Evolutionary conservation across 1,284 basidiomycete species (phyloP).

Genomic region (Peniophora sp.): DNA sequence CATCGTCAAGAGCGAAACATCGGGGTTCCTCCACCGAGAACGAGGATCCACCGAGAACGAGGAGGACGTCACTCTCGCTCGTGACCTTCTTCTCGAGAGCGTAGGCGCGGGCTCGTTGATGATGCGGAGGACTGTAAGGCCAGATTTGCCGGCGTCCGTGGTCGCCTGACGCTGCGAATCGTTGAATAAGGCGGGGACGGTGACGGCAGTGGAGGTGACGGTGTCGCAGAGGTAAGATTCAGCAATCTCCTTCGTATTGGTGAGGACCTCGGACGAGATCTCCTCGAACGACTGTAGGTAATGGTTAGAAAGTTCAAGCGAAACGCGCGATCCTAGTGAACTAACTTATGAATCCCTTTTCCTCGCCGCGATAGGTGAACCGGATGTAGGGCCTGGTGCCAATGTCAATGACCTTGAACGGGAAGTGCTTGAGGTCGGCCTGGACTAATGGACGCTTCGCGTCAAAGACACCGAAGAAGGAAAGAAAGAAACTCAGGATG

Average conservation of each 20-base stretch:
- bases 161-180: constrained; percentile 95
- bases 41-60: too few relatives aligned
- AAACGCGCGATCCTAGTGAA: neutral
- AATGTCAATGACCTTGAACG: constrained; percentile 85
- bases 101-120: constrained; percentile 86
- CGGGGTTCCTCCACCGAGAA: constrained; percentile 69
- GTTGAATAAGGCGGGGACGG: constrained; percentile 96
- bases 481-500: too few relatives aligned
- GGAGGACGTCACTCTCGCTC: constrained; percentile 61
- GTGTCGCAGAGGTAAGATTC: constrained; percentile 90
- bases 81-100: constrained; percentile 42
- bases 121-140: constrained; percentile 90
- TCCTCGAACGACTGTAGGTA: constrained; percentile 81
- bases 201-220: constrained; percentile 80
- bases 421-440: constrained; percentile 92
- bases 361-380: constrained; percentile 87
- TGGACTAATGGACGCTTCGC: constrained; percentile 93
- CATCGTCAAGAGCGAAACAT: constrained; percentile 72
- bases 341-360: constrained; percentile 80
- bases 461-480: constrained; percentile 69
- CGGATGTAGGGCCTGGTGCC: constrained; percentile 82
- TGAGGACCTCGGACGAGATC: constrained; percentile 94
- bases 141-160: constrained; percentile 93
- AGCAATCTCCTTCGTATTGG: constrained; percentile 98
- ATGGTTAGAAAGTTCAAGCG: constrained; percentile 7